phyloP scores from a whole-genome alignment of 116 monocot species.

The Dioscorea cayenensis region DNA sequence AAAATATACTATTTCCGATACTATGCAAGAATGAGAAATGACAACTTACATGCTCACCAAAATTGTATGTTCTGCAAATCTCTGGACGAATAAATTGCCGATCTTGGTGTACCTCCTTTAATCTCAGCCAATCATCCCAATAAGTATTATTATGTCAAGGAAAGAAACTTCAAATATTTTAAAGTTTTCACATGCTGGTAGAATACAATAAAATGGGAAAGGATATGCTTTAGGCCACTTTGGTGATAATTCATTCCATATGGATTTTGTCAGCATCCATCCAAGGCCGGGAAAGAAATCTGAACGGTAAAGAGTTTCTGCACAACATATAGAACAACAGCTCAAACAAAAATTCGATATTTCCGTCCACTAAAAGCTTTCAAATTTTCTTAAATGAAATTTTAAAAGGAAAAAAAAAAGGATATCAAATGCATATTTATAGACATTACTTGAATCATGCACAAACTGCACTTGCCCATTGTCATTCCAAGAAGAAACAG shows the following conservation, averaged over 20 bases:
- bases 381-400: background rate
- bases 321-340: slow-evolving; percentile 5
- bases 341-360: background rate
- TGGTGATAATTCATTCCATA: slow-evolving; percentile 91
- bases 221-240: slow-evolving; percentile 99
- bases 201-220: slow-evolving; percentile 15
- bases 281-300: slow-evolving; percentile 99
- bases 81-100: slow-evolving; percentile 96
- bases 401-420: background rate
- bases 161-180: slow-evolving; percentile 15
- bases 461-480: slow-evolving; percentile 95
- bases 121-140: slow-evolving; percentile 99
- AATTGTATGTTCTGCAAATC: slow-evolving; percentile 98
- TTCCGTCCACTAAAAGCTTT: background rate
- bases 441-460: slow-evolving; percentile 64
- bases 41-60: slow-evolving; percentile 86
- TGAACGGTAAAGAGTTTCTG: slow-evolving; percentile 86
- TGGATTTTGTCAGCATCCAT: slow-evolving; percentile 94
- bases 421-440: background rate
- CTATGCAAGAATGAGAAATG: background rate
- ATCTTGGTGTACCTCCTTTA: slow-evolving; percentile 79
- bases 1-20: background rate
- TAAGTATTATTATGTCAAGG: slow-evolving; percentile 85
- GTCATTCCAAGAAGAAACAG: slow-evolving; percentile 99
- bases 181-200: background rate